Evolutionary conservation across 352 stramenopile genomes (phyloP), one percentile per base, ranked within the genome.

Genomic region (Globisporangium yorkense): DNA sequence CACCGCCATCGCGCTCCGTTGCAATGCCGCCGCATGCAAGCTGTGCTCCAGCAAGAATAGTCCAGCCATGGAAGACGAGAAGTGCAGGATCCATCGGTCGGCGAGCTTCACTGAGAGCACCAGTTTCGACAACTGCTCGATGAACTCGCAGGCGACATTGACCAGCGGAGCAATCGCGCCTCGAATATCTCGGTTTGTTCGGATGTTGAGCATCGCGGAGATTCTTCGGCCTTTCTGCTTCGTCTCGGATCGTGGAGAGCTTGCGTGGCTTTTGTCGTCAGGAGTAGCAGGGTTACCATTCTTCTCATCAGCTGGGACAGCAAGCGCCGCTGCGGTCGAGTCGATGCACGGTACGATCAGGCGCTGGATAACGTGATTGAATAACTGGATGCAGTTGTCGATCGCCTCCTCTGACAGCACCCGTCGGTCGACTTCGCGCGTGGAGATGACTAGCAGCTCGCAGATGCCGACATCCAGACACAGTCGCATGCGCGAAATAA

Each of bases 381-480:
- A 62, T 13, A 93, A 58, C 57, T 83, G 66, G 31, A 88, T 74
- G 54, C 81, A 96, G 46, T 88, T 85, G 37, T 94, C 79, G 56
- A 96, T 92, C 13, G 29, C 77, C n/a, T 94, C 87, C 60, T 96
- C 87, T 0, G 84, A 91, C 0, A 96, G 64, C 53, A 88, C 56
- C 37, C 83, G 64, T 13, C 83, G 70, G 21, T 96, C 83, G 57
- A 93, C 83, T 9, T 81, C 66, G 5, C 66, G 66, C 12, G 83
- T 81, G 9, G 80, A 77, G 65, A 93, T 89, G 41, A 96, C 50
- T 18, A 88, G 68, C 2, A 96, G 67, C 59, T 88, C 74, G 40
- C 77, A 92, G 47, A 89, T 85, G 0, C 69, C 80, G 12, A 87
- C 67, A 64, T 94, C 84, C 35, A 96, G 60, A 5, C 75, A 80